Percentiles rank a stretch among this genome's conserved stretches.
phyloP scores from a whole-genome alignment of 345 rosid species.

The Mallotus nudiflorus region DNA sequence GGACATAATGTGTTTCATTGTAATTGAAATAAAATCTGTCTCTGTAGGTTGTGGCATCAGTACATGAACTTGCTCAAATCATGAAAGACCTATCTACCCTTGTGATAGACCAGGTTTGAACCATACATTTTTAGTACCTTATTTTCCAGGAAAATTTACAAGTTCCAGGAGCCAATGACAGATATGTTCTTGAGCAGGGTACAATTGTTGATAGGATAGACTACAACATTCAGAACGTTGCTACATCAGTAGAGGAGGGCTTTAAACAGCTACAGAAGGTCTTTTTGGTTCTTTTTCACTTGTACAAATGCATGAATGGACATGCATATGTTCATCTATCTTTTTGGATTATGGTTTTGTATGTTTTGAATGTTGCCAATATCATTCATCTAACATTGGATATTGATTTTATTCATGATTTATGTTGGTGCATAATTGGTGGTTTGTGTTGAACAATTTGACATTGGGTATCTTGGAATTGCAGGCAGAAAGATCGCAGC shows the following conservation, averaged over 20 bases:
- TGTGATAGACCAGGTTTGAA: slow-evolving; percentile 89
- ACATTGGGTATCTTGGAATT: not conserved
- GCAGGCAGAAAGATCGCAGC: slow-evolving; percentile 96
- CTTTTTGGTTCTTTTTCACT: not conserved
- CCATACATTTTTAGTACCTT: not conserved
- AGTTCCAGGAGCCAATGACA: not conserved
- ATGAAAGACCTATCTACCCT: slow-evolving; percentile 95
- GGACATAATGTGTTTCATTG: not conserved
- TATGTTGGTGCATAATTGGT: not conserved
- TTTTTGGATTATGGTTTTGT: not conserved
- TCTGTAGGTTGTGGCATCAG: slow-evolving; percentile 85
- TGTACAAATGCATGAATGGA: not conserved
- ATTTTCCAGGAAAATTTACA: not conserved
- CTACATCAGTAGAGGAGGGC: slow-evolving; percentile 83
- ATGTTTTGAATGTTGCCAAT: not conserved
- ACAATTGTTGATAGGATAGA: slow-evolving; percentile 96
- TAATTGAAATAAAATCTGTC: not conserved
- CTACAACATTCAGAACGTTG: slow-evolving; percentile 87
- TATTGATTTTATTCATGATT: not conserved
- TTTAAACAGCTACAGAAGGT: slow-evolving; percentile 94
- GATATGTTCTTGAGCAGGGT: slow-evolving; percentile 50
- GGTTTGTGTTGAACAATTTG: not conserved
- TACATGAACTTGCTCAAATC: slow-evolving; percentile 92
- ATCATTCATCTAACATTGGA: not conserved
- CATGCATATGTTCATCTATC: not conserved